Evolutionary conservation across 1,284 basidiomycete genomes (phyloP).

Genomic region (Apiotrichum siamense): DNA sequence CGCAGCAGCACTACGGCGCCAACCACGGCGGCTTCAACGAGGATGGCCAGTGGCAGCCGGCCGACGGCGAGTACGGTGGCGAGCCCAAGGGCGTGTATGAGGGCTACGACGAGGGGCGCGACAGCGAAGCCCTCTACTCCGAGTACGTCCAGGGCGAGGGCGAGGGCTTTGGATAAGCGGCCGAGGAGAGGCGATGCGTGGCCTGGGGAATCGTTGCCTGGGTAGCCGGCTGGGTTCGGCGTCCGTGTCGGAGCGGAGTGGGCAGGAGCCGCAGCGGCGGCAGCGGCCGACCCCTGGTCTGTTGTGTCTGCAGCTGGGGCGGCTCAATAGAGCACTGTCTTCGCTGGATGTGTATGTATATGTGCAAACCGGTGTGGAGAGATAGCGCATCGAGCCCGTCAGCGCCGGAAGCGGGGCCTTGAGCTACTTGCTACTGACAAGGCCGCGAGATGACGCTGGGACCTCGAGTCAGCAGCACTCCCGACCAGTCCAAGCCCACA

Average conservation of each 20-base stretch:
- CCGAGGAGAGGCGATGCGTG: background rate
- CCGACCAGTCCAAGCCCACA: no score
- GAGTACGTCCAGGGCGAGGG: conserved; percentile 19
- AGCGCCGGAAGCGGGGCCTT: background rate
- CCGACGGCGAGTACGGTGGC: background rate
- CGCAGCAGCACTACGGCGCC: no score
- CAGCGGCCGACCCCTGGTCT: no score
- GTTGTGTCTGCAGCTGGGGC: no score
- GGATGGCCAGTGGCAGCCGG: background rate
- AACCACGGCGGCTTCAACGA: background rate
- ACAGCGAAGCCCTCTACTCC: conserved; percentile 14
- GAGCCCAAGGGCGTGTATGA: conserved; percentile 7
- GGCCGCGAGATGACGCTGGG: no score
- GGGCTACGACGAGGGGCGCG: conserved; percentile 5
- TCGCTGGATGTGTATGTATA: background rate
- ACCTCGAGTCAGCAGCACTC: no score
- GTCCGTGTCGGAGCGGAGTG: no score
- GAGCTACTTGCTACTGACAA: no score
- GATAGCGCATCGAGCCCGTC: no score
- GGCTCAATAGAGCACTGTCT: background rate
- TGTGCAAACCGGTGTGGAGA: no score
- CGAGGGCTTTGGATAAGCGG: conserved; percentile 11
- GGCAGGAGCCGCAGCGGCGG: no score
- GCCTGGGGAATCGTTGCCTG: background rate
- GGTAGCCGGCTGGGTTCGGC: no score